These are phyloP conservation scores for Penicillium sp. DNA, from an alignment of 2,329 filamentous ascomycete genomes.

Conservation along the genomic window DNA sequence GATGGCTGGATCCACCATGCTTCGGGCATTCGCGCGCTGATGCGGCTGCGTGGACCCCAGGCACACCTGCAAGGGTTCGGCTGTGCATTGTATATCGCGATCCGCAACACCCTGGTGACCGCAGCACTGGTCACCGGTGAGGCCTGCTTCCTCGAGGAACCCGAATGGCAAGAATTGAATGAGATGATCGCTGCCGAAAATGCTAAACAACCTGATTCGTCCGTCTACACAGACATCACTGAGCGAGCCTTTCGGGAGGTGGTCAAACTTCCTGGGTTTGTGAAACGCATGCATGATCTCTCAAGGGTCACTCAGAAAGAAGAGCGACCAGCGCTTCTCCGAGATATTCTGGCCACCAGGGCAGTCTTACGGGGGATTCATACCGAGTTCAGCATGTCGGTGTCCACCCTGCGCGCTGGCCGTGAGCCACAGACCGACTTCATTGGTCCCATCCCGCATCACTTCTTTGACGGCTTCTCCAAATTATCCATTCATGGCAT, in stretches of 20 bases:
- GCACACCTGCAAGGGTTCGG: slow-evolving; percentile 40
- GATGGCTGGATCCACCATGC: slow-evolving; percentile 44
- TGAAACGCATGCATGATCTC: slow-evolving; percentile 26
- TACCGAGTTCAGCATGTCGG: slow-evolving; percentile 30
- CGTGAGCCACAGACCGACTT: slow-evolving; percentile 17
- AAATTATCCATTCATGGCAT: slow-evolving; percentile 24
- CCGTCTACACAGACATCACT: slow-evolving; percentile 34
- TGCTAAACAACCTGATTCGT: slow-evolving; percentile 32
- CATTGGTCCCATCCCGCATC: slow-evolving; percentile 27
- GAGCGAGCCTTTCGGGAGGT: slow-evolving; percentile 35
- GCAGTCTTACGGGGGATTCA: slow-evolving; percentile 29
- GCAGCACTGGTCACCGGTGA: slow-evolving; percentile 38
- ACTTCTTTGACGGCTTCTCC: slow-evolving; percentile 28
- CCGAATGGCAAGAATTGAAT: slow-evolving; percentile 39
- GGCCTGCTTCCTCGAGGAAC: slow-evolving; percentile 40
- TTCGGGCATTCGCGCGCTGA: slow-evolving; percentile 38
- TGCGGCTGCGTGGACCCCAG: slow-evolving; percentile 38
- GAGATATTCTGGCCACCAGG: slow-evolving; percentile 22
- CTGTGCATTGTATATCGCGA: slow-evolving; percentile 39
- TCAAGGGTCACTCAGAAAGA: slow-evolving; percentile 11
- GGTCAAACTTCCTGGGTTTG: slow-evolving; percentile 31
- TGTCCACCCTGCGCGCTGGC: slow-evolving; percentile 26
- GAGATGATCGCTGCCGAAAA: slow-evolving; percentile 32
- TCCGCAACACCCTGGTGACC: slow-evolving; percentile 40
- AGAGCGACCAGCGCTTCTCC: slow-evolving; percentile 21